Conservation (phyloP, 192 early-diverging fungal species). For the Allomyces macrogynus region DNA sequence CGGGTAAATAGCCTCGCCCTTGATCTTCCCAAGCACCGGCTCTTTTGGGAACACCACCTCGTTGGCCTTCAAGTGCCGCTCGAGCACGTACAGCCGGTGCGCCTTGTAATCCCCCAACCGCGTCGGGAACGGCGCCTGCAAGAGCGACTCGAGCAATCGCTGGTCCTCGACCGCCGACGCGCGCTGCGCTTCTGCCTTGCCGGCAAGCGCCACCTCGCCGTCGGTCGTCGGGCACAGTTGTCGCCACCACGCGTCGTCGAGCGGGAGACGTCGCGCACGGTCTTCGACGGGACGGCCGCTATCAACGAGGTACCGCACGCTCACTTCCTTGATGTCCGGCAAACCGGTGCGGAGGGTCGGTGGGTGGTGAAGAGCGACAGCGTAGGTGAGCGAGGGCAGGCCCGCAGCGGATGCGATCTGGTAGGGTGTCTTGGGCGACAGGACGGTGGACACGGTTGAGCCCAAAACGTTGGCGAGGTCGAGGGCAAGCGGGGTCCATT, state of each 20-base stretch:
- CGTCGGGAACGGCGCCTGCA: not conserved
- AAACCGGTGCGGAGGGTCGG: not conserved
- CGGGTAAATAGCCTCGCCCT: conserved; percentile 2
- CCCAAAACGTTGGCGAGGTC: not conserved
- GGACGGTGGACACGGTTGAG: not conserved
- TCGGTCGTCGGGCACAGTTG: not conserved
- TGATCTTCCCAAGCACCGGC: conserved; percentile 1
- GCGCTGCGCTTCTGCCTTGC: not conserved
- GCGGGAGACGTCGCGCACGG: not conserved
- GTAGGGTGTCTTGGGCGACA: not conserved
- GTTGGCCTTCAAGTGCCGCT: conserved; percentile 2
- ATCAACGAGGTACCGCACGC: not conserved
- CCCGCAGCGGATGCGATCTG: not conserved
- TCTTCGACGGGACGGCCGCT: not conserved
- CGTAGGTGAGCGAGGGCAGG: not conserved
- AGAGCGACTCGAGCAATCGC: not conserved
- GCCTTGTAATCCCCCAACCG: not conserved
- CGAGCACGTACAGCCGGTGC: conserved; percentile 1
- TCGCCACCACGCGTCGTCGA: not conserved
- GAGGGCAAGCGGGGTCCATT: not conserved
- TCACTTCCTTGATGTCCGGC: not conserved
- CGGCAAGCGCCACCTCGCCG: not conserved
- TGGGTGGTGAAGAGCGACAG: not conserved
- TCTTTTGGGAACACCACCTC: not conserved
- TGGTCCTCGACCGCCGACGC: not conserved